Evolutionary conservation across 805 yeast genomes (phyloP).

Genomic region (Candida jianshihensis): DNA sequence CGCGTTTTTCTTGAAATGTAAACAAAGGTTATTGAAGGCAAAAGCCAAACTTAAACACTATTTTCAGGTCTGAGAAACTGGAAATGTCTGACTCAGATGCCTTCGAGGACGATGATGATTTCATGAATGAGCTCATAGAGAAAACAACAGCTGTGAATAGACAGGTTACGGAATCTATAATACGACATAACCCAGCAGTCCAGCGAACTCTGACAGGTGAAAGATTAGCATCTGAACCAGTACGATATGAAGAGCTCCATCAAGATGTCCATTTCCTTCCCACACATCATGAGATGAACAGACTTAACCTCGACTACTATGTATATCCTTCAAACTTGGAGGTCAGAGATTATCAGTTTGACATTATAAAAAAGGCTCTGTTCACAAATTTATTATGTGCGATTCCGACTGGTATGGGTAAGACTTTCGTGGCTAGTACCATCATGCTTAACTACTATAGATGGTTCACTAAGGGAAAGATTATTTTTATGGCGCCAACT

Average conservation of each 20-base stretch:
- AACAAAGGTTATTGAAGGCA: conserved; percentile 1
- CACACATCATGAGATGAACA: conserved; percentile 45
- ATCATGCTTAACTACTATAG: conserved; percentile 84
- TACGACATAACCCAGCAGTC: conserved; percentile 24
- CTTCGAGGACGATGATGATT: conserved; percentile 25
- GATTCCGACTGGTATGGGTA: conserved; percentile 95
- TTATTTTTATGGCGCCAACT: conserved; percentile 95
- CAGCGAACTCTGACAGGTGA: conserved; percentile 30
- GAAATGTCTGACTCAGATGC: conserved; percentile 15
- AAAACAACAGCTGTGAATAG: conserved; percentile 25
- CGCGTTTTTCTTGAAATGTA: neutral
- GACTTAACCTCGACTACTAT: conserved; percentile 36
- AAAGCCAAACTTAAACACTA: neutral
- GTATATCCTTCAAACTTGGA: conserved; percentile 83
- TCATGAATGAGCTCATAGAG: conserved; percentile 17
- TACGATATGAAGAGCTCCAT: conserved; percentile 31
- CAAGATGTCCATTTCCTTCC: conserved; percentile 30
- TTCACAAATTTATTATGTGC: conserved; percentile 77
- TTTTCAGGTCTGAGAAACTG: neutral
- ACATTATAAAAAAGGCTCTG: conserved; percentile 67
- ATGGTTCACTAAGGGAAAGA: conserved; percentile 77
- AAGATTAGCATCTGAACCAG: conserved; percentile 13
- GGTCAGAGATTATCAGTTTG: conserved; percentile 81
- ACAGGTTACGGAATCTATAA: conserved; percentile 23
- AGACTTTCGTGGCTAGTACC: conserved; percentile 91